phyloP scores from a whole-genome alignment of 2,329 filamentous ascomycete species.

The Monosporascus sp. region DNA sequence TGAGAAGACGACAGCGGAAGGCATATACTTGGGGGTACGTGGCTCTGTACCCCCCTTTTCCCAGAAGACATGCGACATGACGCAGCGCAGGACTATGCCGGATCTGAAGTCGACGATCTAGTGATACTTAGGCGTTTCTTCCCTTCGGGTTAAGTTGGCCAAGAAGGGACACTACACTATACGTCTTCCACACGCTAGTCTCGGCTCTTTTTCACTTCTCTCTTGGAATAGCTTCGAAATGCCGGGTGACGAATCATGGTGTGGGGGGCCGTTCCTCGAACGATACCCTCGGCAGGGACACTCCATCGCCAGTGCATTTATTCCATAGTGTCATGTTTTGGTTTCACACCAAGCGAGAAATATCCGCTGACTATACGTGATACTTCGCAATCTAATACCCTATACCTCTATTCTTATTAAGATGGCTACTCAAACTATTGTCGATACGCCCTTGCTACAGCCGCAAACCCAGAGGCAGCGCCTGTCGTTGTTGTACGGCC shows the following conservation, averaged over 20 bases:
- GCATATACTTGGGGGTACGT: background rate
- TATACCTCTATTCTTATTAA: background rate
- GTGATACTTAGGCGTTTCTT: background rate
- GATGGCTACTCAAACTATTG: constrained; percentile 22
- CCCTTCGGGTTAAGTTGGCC: too few relatives aligned
- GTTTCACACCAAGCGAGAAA: too few relatives aligned
- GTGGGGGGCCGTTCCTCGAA: background rate
- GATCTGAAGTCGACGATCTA: background rate
- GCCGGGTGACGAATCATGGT: background rate
- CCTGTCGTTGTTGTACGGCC: constrained; percentile 61
- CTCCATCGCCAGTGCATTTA: too few relatives aligned
- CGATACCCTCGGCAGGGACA: too few relatives aligned
- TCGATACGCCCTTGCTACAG: constrained; percentile 8
- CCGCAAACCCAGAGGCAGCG: constrained; percentile 26
- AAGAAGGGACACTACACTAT: too few relatives aligned
- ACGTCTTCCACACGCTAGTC: too few relatives aligned
- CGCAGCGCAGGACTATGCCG: background rate
- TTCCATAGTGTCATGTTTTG: too few relatives aligned
- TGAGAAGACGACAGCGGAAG: background rate
- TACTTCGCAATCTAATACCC: background rate
- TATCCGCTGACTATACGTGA: too few relatives aligned
- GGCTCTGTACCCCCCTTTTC: background rate
- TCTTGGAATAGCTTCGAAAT: background rate
- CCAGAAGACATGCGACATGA: background rate
- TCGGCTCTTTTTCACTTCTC: background rate